These are phyloP conservation scores for Candida sanyiensis DNA, from an alignment of 805 yeast genomes.

Conservation along the genomic window DNA sequence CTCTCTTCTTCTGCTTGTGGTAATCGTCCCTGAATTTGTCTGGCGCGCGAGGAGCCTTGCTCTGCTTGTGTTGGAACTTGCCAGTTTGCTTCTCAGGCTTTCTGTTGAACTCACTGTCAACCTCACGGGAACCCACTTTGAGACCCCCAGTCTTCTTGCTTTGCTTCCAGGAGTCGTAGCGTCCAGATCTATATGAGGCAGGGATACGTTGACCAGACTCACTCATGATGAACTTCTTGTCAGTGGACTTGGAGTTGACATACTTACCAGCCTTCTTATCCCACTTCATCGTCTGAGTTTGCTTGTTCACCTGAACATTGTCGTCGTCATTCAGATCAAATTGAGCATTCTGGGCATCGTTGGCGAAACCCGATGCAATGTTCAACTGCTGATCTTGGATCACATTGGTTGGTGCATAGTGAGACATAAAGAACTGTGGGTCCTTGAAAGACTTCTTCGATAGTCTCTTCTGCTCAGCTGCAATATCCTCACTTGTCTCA, in stretches of 20 bases:
- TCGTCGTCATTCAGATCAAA: slow-evolving; percentile 82
- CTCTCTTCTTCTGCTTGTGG: slow-evolving; percentile 74
- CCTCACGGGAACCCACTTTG: slow-evolving; percentile 52
- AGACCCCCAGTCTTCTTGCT: slow-evolving; percentile 51
- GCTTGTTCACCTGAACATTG: slow-evolving; percentile 60
- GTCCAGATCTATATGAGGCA: slow-evolving; percentile 86
- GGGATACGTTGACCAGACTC: slow-evolving; percentile 92
- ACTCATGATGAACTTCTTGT: slow-evolving; percentile 84
- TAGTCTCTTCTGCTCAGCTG: slow-evolving; percentile 23
- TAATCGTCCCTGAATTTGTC: slow-evolving; percentile 87
- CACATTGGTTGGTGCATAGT: slow-evolving; percentile 76
- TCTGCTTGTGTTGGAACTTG: slow-evolving; percentile 66
- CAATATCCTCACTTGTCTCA: slow-evolving; percentile 34
- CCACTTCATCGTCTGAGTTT: slow-evolving; percentile 74
- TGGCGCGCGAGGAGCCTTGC: slow-evolving; percentile 83
- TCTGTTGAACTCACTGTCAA: slow-evolving; percentile 25
- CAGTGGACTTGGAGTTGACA: slow-evolving; percentile 72
- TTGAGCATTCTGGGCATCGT: slow-evolving; percentile 78
- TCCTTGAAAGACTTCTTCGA: slow-evolving; percentile 58
- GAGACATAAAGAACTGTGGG: slow-evolving; percentile 75
- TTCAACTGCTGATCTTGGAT: slow-evolving; percentile 77
- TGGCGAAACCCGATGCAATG: slow-evolving; percentile 59
- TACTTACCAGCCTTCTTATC: slow-evolving; percentile 90
- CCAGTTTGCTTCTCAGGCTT: slow-evolving; percentile 32
- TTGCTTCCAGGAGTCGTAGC: slow-evolving; percentile 87